A percentile compares a stretch with the other conserved stretches of the same genome.
These are phyloP conservation scores for Rhodocollybia butyracea DNA, from an alignment of 768 basidiomycete genomes.

Conservation along the genomic window DNA sequence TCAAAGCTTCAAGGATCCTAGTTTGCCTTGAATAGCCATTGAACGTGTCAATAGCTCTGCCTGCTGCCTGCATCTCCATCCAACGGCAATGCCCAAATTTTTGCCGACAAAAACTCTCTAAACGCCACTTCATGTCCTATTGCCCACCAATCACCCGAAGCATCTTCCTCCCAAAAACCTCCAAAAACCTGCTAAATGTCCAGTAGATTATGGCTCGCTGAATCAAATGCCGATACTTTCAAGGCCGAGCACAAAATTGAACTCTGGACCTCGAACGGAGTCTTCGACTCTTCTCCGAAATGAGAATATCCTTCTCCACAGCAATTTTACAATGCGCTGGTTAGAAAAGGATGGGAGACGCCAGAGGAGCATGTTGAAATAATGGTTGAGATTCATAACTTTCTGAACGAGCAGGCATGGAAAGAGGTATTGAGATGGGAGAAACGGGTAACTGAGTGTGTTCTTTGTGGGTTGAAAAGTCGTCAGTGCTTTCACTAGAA, in stretches of 20 bases:
- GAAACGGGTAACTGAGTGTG: slow-evolving; percentile 59
- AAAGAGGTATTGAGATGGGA: slow-evolving; percentile 94
- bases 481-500: slow-evolving; percentile 31
- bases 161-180: slow-evolving; percentile 13
- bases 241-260: slow-evolving; percentile 60
- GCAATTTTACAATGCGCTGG: slow-evolving; percentile 97
- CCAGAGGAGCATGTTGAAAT: slow-evolving; percentile 94
- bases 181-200: slow-evolving; percentile 40
- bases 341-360: slow-evolving; percentile 95
- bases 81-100: not conserved
- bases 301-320: slow-evolving; percentile 99
- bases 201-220: slow-evolving; percentile 56
- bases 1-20: slow-evolving; percentile 83
- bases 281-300: slow-evolving; percentile 57
- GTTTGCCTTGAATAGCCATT: slow-evolving; percentile 97
- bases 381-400: slow-evolving; percentile 99
- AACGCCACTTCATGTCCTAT: slow-evolving; percentile 31
- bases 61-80: slow-evolving; percentile 18
- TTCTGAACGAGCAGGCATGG: slow-evolving; percentile 97
- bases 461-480: no score
- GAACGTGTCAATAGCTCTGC: slow-evolving; percentile 92
- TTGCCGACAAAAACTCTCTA: slow-evolving; percentile 9
- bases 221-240: slow-evolving; percentile 88
- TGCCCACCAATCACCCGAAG: slow-evolving; percentile 23
- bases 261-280: slow-evolving; percentile 52